Evolutionary conservation across 257 asterid genomes (phyloP).

Genomic region (Pogostemon cablin): DNA sequence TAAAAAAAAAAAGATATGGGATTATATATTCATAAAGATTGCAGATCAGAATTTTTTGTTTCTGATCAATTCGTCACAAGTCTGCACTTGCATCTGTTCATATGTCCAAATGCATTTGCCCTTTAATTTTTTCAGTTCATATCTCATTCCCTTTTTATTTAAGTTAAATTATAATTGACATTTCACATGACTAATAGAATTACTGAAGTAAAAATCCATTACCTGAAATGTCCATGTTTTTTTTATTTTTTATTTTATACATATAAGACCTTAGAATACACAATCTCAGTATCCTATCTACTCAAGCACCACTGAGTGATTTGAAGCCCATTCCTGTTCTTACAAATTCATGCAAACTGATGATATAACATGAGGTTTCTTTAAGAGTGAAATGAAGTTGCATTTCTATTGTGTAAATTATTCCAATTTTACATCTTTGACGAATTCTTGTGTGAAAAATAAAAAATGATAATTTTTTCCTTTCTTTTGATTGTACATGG

Average conservation of each 20-base stretch:
- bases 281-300: background rate
- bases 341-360: background rate
- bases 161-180: background rate
- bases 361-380: no score
- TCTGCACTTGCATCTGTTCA: background rate
- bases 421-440: background rate
- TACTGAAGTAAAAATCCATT: background rate
- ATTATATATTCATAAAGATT: no score
- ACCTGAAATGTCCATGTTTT: background rate
- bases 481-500: slow-evolving; percentile 11
- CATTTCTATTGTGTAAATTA: background rate
- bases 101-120: background rate
- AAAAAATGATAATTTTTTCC: background rate
- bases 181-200: background rate
- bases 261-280: background rate
- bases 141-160: background rate
- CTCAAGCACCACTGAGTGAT: background rate
- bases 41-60: background rate
- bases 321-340: background rate
- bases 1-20: background rate
- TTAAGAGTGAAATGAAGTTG: background rate
- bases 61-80: background rate
- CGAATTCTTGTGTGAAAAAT: slow-evolving; percentile 9
- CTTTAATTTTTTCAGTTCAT: background rate
- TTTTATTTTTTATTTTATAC: background rate